phyloP scores from a whole-genome alignment of 2,329 filamentous ascomycete genomes.

The Pseudocercospora fuligena region DNA sequence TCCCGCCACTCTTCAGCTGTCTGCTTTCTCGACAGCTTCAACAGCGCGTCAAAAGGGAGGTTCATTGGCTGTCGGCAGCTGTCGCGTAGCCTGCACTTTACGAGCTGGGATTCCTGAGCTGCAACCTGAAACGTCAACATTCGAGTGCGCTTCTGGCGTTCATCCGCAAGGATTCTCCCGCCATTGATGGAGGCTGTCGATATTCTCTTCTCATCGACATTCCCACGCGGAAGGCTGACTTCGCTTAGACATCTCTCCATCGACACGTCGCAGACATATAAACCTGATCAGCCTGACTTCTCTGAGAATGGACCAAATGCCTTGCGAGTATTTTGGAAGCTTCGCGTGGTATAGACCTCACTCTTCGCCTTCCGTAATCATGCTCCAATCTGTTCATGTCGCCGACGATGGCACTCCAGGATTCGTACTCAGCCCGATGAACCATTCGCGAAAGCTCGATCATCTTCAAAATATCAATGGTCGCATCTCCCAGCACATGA shows the following conservation, averaged over 20 bases:
- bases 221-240: background rate
- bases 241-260: background rate
- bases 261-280: background rate
- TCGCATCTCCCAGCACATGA: background rate
- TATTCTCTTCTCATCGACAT: background rate
- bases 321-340: too few species aligned
- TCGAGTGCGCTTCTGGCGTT: background rate
- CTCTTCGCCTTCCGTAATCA: too few species aligned
- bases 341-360: too few species aligned
- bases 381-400: too few species aligned
- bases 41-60: background rate
- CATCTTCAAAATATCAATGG: background rate
- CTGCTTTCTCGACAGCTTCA: background rate
- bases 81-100: too few species aligned
- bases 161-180: background rate
- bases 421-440: too few species aligned
- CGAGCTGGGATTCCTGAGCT: background rate
- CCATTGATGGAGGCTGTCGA: background rate
- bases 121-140: background rate
- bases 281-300: background rate
- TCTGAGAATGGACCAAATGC: too few species aligned
- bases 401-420: too few species aligned
- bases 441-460: too few species aligned
- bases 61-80: background rate
- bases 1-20: background rate